These are phyloP conservation scores for Capsicum baccatum DNA, from an alignment of 257 asterid genomes.

Conservation along the genomic window DNA sequence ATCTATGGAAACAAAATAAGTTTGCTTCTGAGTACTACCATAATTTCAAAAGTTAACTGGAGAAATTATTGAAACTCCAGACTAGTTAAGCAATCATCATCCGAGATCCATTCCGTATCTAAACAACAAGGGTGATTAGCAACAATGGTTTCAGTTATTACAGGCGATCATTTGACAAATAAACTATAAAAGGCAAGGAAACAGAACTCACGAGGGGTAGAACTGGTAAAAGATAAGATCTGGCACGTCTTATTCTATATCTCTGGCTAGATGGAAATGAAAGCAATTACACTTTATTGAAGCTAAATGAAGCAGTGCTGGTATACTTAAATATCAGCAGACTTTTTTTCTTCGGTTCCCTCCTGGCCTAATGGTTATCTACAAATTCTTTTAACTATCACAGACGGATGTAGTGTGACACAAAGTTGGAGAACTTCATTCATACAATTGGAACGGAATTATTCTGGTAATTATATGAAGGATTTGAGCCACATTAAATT, in stretches of 20 bases:
- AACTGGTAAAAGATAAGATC: background rate
- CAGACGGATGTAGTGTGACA: background rate
- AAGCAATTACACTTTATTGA: background rate
- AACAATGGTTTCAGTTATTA: background rate
- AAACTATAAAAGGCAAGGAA: background rate
- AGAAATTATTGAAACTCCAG: background rate
- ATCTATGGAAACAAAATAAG: background rate
- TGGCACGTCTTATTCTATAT: background rate
- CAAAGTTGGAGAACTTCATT: background rate
- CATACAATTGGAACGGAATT: background rate
- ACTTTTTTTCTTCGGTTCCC: background rate
- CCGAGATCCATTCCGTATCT: background rate
- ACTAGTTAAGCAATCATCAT: background rate
- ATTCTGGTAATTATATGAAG: background rate
- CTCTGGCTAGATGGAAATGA: background rate
- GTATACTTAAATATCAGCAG: background rate
- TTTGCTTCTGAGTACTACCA: background rate
- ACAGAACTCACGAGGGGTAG: background rate
- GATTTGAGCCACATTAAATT: constrained; percentile 4
- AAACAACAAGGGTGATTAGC: background rate
- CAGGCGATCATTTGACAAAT: background rate
- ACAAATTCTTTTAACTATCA: background rate
- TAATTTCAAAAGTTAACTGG: background rate
- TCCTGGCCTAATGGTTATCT: background rate
- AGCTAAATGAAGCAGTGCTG: background rate